Evolutionary conservation across 2,329 filamentous ascomycete genomes (phyloP).

Genomic region (Aspergillus arachidicola): DNA sequence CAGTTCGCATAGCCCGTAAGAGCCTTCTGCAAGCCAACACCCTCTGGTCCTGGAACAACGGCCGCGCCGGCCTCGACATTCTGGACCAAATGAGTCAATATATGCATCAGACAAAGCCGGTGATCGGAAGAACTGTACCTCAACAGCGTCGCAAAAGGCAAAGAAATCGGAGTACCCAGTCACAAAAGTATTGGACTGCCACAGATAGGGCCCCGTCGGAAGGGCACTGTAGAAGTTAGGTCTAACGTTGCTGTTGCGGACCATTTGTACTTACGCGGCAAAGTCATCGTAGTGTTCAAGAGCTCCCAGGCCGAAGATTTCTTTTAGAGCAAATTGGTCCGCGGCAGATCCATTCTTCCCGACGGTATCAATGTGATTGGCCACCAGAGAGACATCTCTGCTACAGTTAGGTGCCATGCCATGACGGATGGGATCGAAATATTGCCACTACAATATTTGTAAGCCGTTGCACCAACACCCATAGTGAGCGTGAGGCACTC

Average conservation of each 20-base stretch:
- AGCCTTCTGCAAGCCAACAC: slow-evolving; percentile 58
- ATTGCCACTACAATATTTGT: slow-evolving; percentile 51
- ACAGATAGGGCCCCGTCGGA: slow-evolving; percentile 59
- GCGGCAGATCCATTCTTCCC: slow-evolving; percentile 46
- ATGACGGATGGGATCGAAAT: slow-evolving; percentile 59
- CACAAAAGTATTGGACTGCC: slow-evolving; percentile 58
- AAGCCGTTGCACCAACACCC: neutral
- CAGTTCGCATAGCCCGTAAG: slow-evolving; percentile 59
- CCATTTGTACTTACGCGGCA: slow-evolving; percentile 35
- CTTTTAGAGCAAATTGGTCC: slow-evolving; percentile 51
- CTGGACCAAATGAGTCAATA: slow-evolving; percentile 29
- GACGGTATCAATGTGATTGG: slow-evolving; percentile 58
- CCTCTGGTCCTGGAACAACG: slow-evolving; percentile 40
- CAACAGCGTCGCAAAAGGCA: neutral
- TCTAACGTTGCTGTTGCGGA: neutral
- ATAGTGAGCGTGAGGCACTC: neutral
- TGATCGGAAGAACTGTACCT: neutral
- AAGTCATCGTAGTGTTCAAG: slow-evolving; percentile 57
- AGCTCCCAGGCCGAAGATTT: slow-evolving; percentile 55
- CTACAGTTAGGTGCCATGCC: slow-evolving; percentile 64
- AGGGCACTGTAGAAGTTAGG: slow-evolving; percentile 43
- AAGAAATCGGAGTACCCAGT: slow-evolving; percentile 49
- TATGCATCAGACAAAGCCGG: neutral
- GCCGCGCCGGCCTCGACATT: slow-evolving; percentile 33
- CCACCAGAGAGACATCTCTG: slow-evolving; percentile 53